A percentile compares a stretch with the other conserved stretches of the same genome.
Conservation (phyloP, 805 yeast genomes). For the Nadsonia fulvescens region DNA sequence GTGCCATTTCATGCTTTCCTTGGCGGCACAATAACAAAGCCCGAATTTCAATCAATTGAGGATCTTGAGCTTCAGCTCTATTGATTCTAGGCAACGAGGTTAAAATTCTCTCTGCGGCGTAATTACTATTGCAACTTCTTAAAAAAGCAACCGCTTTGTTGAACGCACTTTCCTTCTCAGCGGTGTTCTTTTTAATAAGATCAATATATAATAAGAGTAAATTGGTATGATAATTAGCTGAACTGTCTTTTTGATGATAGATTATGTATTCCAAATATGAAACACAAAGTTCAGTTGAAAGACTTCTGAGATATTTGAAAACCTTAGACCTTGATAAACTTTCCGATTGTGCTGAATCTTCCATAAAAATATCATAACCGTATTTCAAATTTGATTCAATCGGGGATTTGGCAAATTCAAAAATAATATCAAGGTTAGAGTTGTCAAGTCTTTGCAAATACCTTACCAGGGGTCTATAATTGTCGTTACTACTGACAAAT, state of each 20-base stretch:
- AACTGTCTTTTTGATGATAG: slow-evolving; percentile 21
- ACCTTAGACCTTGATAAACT: slow-evolving; percentile 36
- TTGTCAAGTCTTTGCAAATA: slow-evolving; percentile 11
- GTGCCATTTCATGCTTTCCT: slow-evolving; percentile 42
- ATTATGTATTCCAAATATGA: slow-evolving; percentile 37
- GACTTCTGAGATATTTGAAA: slow-evolving; percentile 28
- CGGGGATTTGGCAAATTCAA: slow-evolving; percentile 38
- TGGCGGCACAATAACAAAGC: slow-evolving; percentile 41
- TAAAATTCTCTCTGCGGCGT: slow-evolving; percentile 18
- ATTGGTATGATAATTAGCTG: slow-evolving; percentile 24
- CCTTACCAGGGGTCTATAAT: slow-evolving; percentile 9
- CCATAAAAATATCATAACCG: slow-evolving; percentile 41
- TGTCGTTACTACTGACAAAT: too few relatives aligned
- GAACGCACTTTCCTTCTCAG: slow-evolving; percentile 10
- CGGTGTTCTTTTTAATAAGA: slow-evolving; percentile 12
- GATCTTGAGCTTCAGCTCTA: slow-evolving; percentile 3
- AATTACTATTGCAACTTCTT: too few relatives aligned
- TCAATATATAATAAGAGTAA: slow-evolving; percentile 29
- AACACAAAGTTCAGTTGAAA: slow-evolving; percentile 17
- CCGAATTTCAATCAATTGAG: slow-evolving; percentile 23
- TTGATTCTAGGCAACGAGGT: slow-evolving; percentile 13
- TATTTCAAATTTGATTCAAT: slow-evolving; percentile 21
- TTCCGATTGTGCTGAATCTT: slow-evolving; percentile 42
- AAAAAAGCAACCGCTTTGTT: too few relatives aligned
- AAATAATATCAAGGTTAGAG: slow-evolving; percentile 31